Evolutionary conservation across 129 eudicot species (phyloP).

Genomic region (Arctium minus): DNA sequence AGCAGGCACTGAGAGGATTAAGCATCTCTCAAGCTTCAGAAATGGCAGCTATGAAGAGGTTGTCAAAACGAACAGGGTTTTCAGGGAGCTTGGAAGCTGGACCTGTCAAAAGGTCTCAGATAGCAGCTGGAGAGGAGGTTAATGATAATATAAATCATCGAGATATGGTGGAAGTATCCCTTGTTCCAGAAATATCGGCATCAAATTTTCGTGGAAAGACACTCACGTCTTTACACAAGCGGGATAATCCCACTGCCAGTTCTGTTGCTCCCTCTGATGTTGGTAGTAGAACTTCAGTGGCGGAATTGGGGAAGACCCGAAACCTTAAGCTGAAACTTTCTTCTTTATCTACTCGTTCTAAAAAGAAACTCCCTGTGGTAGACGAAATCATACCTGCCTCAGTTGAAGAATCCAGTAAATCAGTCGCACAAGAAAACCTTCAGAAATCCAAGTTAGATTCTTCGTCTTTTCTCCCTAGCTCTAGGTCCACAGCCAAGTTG

Average conservation of each 20-base stretch:
- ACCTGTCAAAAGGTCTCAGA: slow-evolving; percentile 36
- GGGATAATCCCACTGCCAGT: slow-evolving; percentile 7
- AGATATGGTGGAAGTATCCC: slow-evolving; percentile 43
- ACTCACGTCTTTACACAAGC: slow-evolving; percentile 7
- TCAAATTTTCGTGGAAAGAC: slow-evolving; percentile 25
- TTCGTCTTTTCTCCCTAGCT: slow-evolving; percentile 1
- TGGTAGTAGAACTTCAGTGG: slow-evolving; percentile 8
- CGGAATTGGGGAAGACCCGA: slow-evolving; percentile 22
- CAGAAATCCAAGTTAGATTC: slow-evolving; percentile 13
- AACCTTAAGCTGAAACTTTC: slow-evolving; percentile 36
- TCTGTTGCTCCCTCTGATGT: slow-evolving; percentile 12
- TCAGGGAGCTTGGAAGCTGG: slow-evolving; percentile 42
- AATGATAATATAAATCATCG: slow-evolving; percentile 33
- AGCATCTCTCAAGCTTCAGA: slow-evolving; percentile 94
- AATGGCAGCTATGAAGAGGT: slow-evolving; percentile 76
- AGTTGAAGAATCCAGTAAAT: slow-evolving; percentile 14
- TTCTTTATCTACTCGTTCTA: slow-evolving; percentile 31
- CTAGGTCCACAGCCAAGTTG: slow-evolving; percentile 15
- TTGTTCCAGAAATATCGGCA: slow-evolving; percentile 44
- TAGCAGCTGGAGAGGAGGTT: slow-evolving; percentile 43
- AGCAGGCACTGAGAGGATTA: slow-evolving; percentile 93
- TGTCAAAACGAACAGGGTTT: slow-evolving; percentile 39
- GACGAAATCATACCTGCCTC: slow-evolving; percentile 38
- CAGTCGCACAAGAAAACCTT: slow-evolving; percentile 13
- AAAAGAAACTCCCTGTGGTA: slow-evolving; percentile 40